Evolutionary conservation across 2,329 filamentous ascomycete species (phyloP), one percentile per base, ranked within the genome.

Genomic region (Clarireedia sp.): DNA sequence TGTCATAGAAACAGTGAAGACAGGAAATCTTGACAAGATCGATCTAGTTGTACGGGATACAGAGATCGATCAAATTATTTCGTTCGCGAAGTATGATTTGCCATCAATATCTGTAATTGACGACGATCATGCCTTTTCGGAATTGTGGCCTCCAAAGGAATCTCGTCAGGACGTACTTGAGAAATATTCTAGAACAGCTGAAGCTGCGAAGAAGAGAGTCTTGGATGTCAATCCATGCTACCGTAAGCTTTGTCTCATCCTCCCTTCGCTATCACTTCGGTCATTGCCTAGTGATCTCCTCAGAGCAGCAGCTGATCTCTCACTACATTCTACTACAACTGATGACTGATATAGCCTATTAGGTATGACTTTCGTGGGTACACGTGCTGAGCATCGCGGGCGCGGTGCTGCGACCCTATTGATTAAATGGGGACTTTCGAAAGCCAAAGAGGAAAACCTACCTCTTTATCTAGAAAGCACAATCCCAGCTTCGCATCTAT

Each of bases 1-100:
- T 24, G 60, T 60, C 49, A 58, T 16, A 17, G 52, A 9, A 50
- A 48, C 23, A 48, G 64, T 47, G 46, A 59, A 37, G 48, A 57
- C 33, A n/a, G 40, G 3, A 59, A 37, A 33, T 48, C 26, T 40
- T 54, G 14, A 48, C 37, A 23, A 64, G 62, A 55, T 56, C 48
- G 36, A 54, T 66, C 26, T 48, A 47, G 54, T 67, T 4, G 60
- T 63, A 7, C 60, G 57, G 53, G 64, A 67, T 49, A 54, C 55
- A 9, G 55, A 60, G 16, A 55, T 53, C 12, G 45, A 57, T 5
- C 49, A 58, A 46, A 59, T 66, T 26, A 59, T 66, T 19, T 59
- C 59, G 21, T 66, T 67, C 53, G 64, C 64, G 21, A 66, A 65
- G 54, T 67, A 64, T 63, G 61, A 65, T 56, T 56, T 65, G 24